Conservation (phyloP, 139 green algal species). For the Chlorella sorokiniana region DNA sequence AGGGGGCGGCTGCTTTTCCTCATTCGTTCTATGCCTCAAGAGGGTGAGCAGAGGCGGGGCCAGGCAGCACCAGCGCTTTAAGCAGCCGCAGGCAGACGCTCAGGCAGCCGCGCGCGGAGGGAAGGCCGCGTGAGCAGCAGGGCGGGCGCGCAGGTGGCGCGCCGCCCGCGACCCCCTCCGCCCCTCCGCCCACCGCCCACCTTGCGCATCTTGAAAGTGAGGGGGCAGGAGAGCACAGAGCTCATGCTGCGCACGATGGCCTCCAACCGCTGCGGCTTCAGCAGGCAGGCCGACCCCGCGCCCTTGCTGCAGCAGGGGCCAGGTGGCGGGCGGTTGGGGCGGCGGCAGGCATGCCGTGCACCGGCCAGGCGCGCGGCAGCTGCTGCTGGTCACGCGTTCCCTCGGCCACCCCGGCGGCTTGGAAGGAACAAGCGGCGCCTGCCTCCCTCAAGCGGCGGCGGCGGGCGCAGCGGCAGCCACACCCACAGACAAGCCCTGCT, state of each 20-base stretch:
- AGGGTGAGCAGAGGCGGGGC: neutral
- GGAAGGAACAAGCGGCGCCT: too few species aligned
- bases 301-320: slow-evolving; percentile 30
- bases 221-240: slow-evolving; percentile 55
- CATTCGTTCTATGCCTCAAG: neutral
- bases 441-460: too few species aligned
- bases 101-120: too few species aligned
- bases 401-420: too few species aligned
- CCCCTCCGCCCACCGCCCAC: slow-evolving; percentile 25
- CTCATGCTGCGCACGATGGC: slow-evolving; percentile 66
- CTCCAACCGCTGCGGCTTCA: slow-evolving; percentile 71
- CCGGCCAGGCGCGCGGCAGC: neutral
- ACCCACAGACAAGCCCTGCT: too few species aligned
- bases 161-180: neutral
- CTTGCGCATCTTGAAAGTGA: slow-evolving; percentile 94
- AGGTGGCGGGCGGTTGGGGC: neutral
- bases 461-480: too few species aligned
- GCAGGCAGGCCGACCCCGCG: slow-evolving; percentile 85
- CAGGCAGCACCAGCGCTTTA: neutral
- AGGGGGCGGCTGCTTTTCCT: too few species aligned
- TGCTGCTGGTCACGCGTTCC: too few species aligned
- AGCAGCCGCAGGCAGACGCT: too few species aligned
- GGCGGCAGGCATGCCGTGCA: neutral
- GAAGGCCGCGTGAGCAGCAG: too few species aligned
- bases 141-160: too few species aligned